Base-by-base conservation (phyloP, 2,329 filamentous ascomycete species). In the Ophiostoma quercus region DNA sequence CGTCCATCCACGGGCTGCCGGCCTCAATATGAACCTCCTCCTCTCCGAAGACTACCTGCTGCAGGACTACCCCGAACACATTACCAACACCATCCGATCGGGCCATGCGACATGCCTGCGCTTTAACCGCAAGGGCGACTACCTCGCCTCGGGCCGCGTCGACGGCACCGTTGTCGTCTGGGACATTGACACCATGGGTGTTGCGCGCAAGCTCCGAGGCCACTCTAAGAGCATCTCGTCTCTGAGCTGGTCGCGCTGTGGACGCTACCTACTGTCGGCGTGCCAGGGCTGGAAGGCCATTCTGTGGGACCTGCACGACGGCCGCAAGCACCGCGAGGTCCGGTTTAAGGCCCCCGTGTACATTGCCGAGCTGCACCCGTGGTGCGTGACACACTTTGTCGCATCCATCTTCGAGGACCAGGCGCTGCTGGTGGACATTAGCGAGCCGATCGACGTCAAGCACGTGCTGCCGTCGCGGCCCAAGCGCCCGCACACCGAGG, bases 231-330 rank as follows among this genome's bases (percentile, higher is more conserved):
- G 95, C 77, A 94, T 99, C 70, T 94, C 96, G 75, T 97, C 92
- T 68, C 80, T 99, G 71, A 96, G 94, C 82, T 99, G 95, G 95
- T 97, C 94, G 68, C 86, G 90, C 75, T 92, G 93, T 80, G 94
- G 95, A 34, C 87, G 92, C 74, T 98, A 97, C 79, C 84, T 99
- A 68, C 86, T 99, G 70, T 97, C 92, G 71, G 92, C 93, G 12
- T 96, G 93, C 63, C 92, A 97, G 78, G 95, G 97, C 76, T 98
- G 94, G 92, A 96, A 96, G 80, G 94, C 91, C 73, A 93, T 97
- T 67, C 84, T 99, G 0, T 99, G 95, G 95, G 95, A 99, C 79
- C 83, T 99, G 71, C 85, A 85, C 69, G 83, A 87, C 71, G 84
- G 87, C 66, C 84, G 90, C 76, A 84, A 91, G 71, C 83, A 94